These are phyloP conservation scores for Podospora tetraspora DNA, from an alignment of 495 filamentous ascomycete species.

Conservation along the genomic window DNA sequence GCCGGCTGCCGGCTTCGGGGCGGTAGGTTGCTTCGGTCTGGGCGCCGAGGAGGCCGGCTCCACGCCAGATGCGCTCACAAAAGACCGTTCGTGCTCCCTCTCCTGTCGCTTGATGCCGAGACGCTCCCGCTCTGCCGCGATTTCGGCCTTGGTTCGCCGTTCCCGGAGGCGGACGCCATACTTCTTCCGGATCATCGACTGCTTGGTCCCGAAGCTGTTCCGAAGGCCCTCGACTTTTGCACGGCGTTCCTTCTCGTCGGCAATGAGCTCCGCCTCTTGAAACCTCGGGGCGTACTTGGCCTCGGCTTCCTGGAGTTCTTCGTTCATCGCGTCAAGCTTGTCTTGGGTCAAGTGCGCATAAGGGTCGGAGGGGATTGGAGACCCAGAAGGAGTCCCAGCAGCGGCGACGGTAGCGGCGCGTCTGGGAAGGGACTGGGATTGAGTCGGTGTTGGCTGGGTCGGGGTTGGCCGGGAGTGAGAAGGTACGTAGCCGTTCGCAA, in stretches of 20 bases:
- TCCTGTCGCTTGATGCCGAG: constrained; percentile 30
- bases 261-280: constrained; percentile 33
- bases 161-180: constrained; percentile 45
- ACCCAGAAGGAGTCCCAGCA: constrained; percentile 6
- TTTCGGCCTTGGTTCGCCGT: constrained; percentile 40
- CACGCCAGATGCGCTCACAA: background rate
- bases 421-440: background rate
- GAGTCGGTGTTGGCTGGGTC: constrained; percentile 15
- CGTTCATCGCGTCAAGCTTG: constrained; percentile 23
- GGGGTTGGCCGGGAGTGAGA: constrained; percentile 3
- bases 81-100: constrained; percentile 14
- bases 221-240: constrained; percentile 37
- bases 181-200: constrained; percentile 45
- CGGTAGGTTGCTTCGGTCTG: constrained; percentile 9
- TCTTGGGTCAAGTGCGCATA: constrained; percentile 36
- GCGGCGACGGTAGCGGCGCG: background rate
- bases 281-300: constrained; percentile 34
- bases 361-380: constrained; percentile 28
- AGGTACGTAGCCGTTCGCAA: constrained; percentile 12
- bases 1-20: constrained; percentile 2
- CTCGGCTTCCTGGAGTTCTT: constrained; percentile 38
- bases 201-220: constrained; percentile 45
- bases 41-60: background rate
- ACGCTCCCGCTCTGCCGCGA: constrained; percentile 36
- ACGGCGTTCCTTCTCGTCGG: constrained; percentile 30